Base-by-base conservation (phyloP, 1,139 yeast genomes). In the Geotrichum restrictum region DNA sequence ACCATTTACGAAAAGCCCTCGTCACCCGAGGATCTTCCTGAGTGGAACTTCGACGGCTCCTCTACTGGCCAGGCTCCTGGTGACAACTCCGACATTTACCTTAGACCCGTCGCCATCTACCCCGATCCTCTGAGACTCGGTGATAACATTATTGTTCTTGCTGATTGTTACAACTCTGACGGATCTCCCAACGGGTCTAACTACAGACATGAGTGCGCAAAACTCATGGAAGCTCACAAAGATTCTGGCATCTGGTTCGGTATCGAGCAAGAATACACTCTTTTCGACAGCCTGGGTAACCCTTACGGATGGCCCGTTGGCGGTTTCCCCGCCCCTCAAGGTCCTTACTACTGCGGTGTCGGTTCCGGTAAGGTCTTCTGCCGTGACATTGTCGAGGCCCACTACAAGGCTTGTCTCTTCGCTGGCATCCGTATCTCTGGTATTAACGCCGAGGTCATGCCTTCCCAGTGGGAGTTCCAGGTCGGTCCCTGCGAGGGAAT, bases 381-480 rank as follows among this genome's bases (percentile, higher is more conserved):
- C 68, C 85, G 98, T 78, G 98, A 93, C 70, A 89, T 93, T 56
- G 91, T 93, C 66, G 98, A 93, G 79, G 98, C 98, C 58, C 98
- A 93, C 78, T 93, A 93, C 85, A 84, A 95, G 74, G 98, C 98
- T 60, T 89, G 97, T 78, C 79, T 93, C 60, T 85, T 87, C 71
- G 83, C 98, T 60, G 98, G 97, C 69, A 73, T 93, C 64, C 77
- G 79, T 69, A 83, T 91, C 63, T 85, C 96, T 54, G 98, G 98
- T 78, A 91, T 93, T 73, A 93, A 93, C 73, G 98, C 98, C 64
- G 98, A 93, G 79, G 98, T 93, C 62, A 93, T 93, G 98, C 98
- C 98, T 56, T 88, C 98, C 56, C 98, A 93, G 81, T 93, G 98
- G 98, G 98, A 93, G 78, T 93, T 87, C 87, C 98, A 93, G 79